Evolutionary conservation across 345 rosid species (phyloP), one percentile per base, ranked within the genome.

Genomic region (Firmiana major): DNA sequence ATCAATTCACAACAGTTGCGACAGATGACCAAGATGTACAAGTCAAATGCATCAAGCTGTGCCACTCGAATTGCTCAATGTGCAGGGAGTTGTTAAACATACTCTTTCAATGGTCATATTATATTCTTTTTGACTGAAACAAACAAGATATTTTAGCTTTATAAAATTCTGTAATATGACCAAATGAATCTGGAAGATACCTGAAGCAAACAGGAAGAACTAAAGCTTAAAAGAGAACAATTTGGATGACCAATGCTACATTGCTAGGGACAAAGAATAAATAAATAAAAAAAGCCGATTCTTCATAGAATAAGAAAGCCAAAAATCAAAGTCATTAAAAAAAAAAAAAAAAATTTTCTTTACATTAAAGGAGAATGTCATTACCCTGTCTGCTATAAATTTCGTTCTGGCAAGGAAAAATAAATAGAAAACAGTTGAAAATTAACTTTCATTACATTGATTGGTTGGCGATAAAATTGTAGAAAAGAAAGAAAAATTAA

Each of bases 71-170:
- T 49, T 49, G 59, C 42, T n/a, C n/a, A 24, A 16, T 28, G 9
- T 70, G 43, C 19, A 28, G 74, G 24, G 59, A 70, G 74, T 70
- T 28, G 74, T 70, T 70, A 11, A 28, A 17, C 4, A 48, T 16
- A 15, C 74, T 28, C 51, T 13, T 77, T 75, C 75, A 73, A 46
- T 12, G 59, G 51, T 22, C 79, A 42, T 76, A 75, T 59, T 42
- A 64, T 68, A 58, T 69, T 81, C 40, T 38, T 48, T 31, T 57
- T 59, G 65, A 60, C 74, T 21, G 15, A 72, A 57, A 15, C 54
- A 65, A 16, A 55, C 34, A 36, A 75, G 22, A 17, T 16, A 26
- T 21, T 38, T 19, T 16, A 76, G 5, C 51, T n/a, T 48, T 63
- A 72, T 71, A 71, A 71, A 79, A 66, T 31, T 46, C 9, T 28